Evolutionary conservation across 1,284 basidiomycete genomes (phyloP).

Genomic region (Gomphus sp.): DNA sequence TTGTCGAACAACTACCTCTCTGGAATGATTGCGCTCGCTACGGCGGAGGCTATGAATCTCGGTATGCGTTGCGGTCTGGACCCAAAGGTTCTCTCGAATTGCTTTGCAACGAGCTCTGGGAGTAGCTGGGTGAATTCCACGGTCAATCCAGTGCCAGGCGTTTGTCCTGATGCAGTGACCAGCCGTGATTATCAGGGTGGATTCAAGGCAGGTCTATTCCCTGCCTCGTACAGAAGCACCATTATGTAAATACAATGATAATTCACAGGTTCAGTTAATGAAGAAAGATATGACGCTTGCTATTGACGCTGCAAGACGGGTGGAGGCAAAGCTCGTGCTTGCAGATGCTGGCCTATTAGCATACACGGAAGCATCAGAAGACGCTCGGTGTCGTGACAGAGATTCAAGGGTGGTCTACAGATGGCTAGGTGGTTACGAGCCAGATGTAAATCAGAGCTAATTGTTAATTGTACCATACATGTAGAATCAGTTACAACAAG

Average conservation of each 20-base stretch:
- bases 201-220: slow-evolving; percentile 10
- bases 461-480: neutral
- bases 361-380: slow-evolving; percentile 13
- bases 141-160: slow-evolving; percentile 14
- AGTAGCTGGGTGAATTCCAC: slow-evolving; percentile 14
- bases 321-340: slow-evolving; percentile 15
- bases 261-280: slow-evolving; percentile 14
- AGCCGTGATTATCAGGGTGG: slow-evolving; percentile 15
- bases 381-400: slow-evolving; percentile 13
- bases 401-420: slow-evolving; percentile 16
- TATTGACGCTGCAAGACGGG: slow-evolving; percentile 11
- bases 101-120: slow-evolving; percentile 14
- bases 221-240: too few relatives aligned
- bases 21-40: slow-evolving; percentile 14
- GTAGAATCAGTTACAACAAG: too few relatives aligned
- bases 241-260: neutral
- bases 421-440: slow-evolving; percentile 15
- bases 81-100: slow-evolving; percentile 12
- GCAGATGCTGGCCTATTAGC: slow-evolving; percentile 14
- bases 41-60: slow-evolving; percentile 16
- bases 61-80: slow-evolving; percentile 16
- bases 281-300: slow-evolving; percentile 15
- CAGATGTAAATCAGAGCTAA: neutral
- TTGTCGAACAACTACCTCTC: slow-evolving; percentile 15
- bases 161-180: slow-evolving; percentile 15